A percentile compares a stretch with the other conserved stretches of the same genome.
Conservation (phyloP, 2,329 filamentous ascomycete species). For the Alternaria sp. region DNA sequence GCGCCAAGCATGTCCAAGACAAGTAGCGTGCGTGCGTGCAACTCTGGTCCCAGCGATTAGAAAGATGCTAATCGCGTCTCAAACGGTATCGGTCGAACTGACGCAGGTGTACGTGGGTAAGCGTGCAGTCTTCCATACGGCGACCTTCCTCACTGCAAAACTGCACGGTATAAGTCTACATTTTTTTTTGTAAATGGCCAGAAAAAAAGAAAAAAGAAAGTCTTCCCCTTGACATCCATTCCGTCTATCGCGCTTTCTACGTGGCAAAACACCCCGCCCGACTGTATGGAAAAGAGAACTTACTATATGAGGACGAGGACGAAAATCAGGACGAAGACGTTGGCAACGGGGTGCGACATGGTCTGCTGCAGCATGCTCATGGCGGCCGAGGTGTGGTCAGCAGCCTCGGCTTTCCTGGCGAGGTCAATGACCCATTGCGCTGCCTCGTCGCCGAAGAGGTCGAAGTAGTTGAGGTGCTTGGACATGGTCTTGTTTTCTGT, state of each 20-base stretch:
- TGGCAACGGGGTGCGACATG: slow-evolving; percentile 35
- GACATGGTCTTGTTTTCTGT: slow-evolving; percentile 57
- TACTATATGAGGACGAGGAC: slow-evolving; percentile 35
- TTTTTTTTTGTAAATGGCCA: slow-evolving; percentile 1
- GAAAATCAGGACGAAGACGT: slow-evolving; percentile 34
- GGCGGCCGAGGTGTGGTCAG: slow-evolving; percentile 23
- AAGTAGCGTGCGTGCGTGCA: slow-evolving; percentile 1
- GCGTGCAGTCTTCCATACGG: slow-evolving; percentile 32
- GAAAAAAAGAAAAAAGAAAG: too few species aligned
- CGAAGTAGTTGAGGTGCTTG: slow-evolving; percentile 67
- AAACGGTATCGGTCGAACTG: slow-evolving; percentile 29
- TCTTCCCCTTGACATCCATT: not conserved
- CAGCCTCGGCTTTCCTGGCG: slow-evolving; percentile 26
- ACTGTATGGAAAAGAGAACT: slow-evolving; percentile 21
- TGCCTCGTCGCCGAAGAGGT: slow-evolving; percentile 35
- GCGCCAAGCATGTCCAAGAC: slow-evolving; percentile 18
- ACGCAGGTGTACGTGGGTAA: slow-evolving; percentile 31
- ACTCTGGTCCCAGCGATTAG: not conserved
- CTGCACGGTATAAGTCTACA: slow-evolving; percentile 32
- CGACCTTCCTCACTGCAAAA: slow-evolving; percentile 32
- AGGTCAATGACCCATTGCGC: slow-evolving; percentile 35
- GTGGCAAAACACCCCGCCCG: not conserved
- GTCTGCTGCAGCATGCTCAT: slow-evolving; percentile 31
- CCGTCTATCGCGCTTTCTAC: slow-evolving; percentile 18
- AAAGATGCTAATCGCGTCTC: slow-evolving; percentile 1